Evolutionary conservation across 257 asterid species (phyloP), one percentile per base, ranked within the genome.

Genomic region (Solanum medicagineum): DNA sequence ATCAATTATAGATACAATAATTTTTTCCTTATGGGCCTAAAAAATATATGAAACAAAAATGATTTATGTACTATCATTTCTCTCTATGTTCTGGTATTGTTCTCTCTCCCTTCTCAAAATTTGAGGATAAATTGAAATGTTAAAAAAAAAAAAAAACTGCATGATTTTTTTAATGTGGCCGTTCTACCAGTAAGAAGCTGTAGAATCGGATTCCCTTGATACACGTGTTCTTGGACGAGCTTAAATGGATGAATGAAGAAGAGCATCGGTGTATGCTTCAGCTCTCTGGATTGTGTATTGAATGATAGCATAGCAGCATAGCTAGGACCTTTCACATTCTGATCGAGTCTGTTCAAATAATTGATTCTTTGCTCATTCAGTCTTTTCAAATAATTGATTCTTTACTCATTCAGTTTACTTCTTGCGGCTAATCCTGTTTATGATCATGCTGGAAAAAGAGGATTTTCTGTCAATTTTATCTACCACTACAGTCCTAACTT

Each of bases 191-290:
- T 71, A 71, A 10, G 81, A 73, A 73, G 81, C 24, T 45, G 57
- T 73, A 73, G 56, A 63, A n/a, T 56, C 53, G 0, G 65, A 55
- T 84, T 44, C 51, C 87, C 22, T 74, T 57, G 62, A 22, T 74
- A 49, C 32, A 60, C 68, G 5, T 85, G 63, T 85, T 85, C 84
- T 44, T 77, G 49, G 69, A 24, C 16, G 47, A 49, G 66, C 68
- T 73, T 85, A 85, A 62, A 77, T 85, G 56, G 84, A 85, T 75
- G 66, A 85, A 85, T 22, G 19, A 85, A 85, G 80, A 85, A 63
- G 24, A 68, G 84, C 68, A 73, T 7, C 57, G 4, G 5, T 51
- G 68, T 45, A 29, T 42, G 49, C 68, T 32, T 83, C 32, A 83
- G 32, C 36, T 7, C 12, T 44, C 20, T 73, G 32, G 57, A 73